A percentile compares a stretch with the other conserved stretches of the same genome.
These are phyloP conservation scores for Linnemannia schmuckeri DNA, from an alignment of 192 early-diverging fungal genomes.

Conservation along the genomic window DNA sequence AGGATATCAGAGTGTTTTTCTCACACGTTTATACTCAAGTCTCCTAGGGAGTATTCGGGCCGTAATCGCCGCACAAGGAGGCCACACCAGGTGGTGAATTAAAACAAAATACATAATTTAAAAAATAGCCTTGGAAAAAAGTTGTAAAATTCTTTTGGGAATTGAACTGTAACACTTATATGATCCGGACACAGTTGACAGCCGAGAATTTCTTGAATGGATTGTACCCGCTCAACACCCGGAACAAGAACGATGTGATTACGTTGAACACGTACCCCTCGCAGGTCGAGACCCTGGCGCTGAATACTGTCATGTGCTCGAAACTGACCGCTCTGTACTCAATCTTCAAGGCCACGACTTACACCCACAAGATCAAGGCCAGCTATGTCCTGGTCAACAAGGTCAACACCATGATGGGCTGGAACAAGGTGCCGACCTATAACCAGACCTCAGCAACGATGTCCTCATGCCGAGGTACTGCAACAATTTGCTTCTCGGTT, in stretches of 20 bases:
- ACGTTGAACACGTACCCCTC: conserved; percentile 62
- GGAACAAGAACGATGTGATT: conserved; percentile 16
- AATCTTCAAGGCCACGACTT: conserved; percentile 6
- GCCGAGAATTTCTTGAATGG: conserved; percentile 61
- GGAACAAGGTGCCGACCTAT: neutral
- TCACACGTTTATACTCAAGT: too few relatives aligned
- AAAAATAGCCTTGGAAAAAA: too few relatives aligned
- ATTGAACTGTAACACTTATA: conserved; percentile 69
- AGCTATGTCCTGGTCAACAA: conserved; percentile 54
- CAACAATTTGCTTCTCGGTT: conserved; percentile 15
- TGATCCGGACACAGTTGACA: conserved; percentile 71
- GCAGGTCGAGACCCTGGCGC: conserved; percentile 62
- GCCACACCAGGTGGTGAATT: neutral
- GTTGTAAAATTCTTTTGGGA: too few relatives aligned
- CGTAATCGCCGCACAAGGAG: neutral
- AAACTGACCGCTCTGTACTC: neutral
- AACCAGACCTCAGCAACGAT: conserved; percentile 8
- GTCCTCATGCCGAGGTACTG: conserved; percentile 22
- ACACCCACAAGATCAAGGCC: conserved; percentile 50
- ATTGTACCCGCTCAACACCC: conserved; percentile 57
- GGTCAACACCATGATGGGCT: conserved; percentile 49
- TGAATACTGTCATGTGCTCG: conserved; percentile 59
- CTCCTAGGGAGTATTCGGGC: neutral
- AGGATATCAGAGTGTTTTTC: neutral
- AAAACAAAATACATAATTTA: conserved; percentile 15